Percentiles rank a stretch among this genome's conserved stretches.
Evolutionary conservation across 108 stramenopile species (phyloP).

Genomic region (Cyclotella kingstonii): DNA sequence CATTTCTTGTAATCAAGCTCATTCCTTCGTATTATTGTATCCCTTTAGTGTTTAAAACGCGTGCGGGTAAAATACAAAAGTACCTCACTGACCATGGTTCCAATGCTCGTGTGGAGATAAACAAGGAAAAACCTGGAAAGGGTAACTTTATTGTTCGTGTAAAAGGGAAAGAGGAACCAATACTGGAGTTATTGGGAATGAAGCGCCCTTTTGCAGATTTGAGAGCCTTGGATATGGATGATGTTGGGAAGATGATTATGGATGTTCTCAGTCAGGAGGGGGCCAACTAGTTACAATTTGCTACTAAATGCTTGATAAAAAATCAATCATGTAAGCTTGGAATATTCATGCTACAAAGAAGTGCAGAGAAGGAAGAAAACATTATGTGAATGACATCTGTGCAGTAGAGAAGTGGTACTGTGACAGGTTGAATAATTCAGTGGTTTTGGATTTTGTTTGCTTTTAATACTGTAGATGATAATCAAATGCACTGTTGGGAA

Average conservation of each 20-base stretch:
- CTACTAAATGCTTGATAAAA: no score
- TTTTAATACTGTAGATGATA: no score
- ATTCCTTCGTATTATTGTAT: background rate
- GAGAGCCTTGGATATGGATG: conserved; percentile 86
- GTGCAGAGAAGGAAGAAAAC: no score
- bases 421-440: no score
- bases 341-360: no score
- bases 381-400: no score
- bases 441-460: no score
- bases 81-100: conserved; percentile 57
- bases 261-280: conserved; percentile 1
- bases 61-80: conserved; percentile 69
- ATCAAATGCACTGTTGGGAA: no score
- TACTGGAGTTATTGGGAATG: conserved; percentile 74
- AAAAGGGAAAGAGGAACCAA: conserved; percentile 61
- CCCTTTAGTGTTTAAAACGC: conserved; percentile 78
- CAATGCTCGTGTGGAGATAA: conserved; percentile 63
- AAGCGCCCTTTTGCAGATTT: conserved; percentile 81
- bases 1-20: background rate
- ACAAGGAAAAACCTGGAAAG: conserved; percentile 72
- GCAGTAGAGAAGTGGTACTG: no score
- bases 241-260: conserved; percentile 46
- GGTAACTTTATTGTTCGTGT: conserved; percentile 81
- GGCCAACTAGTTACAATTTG: background rate
- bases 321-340: background rate